A percentile compares a stretch with the other conserved stretches of the same genome.
Evolutionary conservation across 2,329 filamentous ascomycete genomes (phyloP).

Genomic region (Ascocoryne sarcoides): DNA sequence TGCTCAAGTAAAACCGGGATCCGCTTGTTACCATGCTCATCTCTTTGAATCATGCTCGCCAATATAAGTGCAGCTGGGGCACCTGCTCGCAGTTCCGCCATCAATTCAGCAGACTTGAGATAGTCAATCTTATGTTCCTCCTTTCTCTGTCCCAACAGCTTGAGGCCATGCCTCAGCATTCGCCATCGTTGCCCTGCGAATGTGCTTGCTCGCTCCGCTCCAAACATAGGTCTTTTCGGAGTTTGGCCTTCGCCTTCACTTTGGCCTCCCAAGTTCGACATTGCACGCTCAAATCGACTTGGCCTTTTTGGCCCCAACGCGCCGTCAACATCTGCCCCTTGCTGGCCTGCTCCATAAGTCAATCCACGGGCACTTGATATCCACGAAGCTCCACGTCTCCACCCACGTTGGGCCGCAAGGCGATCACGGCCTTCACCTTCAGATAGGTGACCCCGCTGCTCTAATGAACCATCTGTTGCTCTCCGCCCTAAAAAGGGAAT

Average conservation of each 20-base stretch:
- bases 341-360: conserved; percentile 40
- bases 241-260: conserved; percentile 56
- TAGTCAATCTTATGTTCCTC: conserved; percentile 82
- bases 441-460: conserved; percentile 57
- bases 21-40: conserved; percentile 89
- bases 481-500: conserved; percentile 49
- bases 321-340: conserved; percentile 44
- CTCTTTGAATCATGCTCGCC: conserved; percentile 94
- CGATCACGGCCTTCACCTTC: conserved; percentile 67
- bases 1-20: conserved; percentile 95
- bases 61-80: conserved; percentile 89
- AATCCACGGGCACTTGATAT: conserved; percentile 42
- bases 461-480: conserved; percentile 50
- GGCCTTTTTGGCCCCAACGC: conserved; percentile 44
- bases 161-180: conserved; percentile 83
- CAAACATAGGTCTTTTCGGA: conserved; percentile 48
- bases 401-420: conserved; percentile 44
- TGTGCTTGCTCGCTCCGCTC: conserved; percentile 59
- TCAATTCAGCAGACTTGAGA: conserved; percentile 89
- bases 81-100: conserved; percentile 88
- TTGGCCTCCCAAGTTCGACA: conserved; percentile 53
- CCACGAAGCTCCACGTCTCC: conserved; percentile 45
- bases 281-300: conserved; percentile 51
- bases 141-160: conserved; percentile 69
- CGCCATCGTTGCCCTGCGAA: conserved; percentile 81